Conservation (phyloP, 2,329 filamentous ascomycete genomes). For the Beauveria sp. region DNA sequence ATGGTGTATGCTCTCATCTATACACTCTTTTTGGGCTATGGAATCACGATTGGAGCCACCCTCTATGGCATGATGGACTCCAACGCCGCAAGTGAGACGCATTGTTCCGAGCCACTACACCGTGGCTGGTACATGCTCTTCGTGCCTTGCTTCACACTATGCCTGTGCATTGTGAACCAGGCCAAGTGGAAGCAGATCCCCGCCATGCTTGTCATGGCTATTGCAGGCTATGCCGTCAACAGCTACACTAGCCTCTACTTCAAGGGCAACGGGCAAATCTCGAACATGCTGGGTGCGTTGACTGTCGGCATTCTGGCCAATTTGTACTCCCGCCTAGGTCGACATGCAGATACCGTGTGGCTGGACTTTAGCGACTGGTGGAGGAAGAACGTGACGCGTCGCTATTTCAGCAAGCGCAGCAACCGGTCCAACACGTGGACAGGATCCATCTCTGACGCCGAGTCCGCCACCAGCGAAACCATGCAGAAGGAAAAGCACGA, state of each 20-base stretch:
- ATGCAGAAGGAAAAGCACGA: constrained; percentile 19
- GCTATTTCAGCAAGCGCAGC: constrained; percentile 22
- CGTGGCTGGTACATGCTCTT: constrained; percentile 56
- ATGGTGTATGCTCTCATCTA: constrained; percentile 73
- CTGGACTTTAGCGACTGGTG: constrained; percentile 42
- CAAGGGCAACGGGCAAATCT: constrained; percentile 62
- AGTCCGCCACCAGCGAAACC: constrained; percentile 21
- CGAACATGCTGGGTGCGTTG: constrained; percentile 70
- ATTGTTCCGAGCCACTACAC: constrained; percentile 37
- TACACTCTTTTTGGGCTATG: constrained; percentile 65
- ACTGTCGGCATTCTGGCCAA: constrained; percentile 73
- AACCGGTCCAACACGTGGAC: constrained; percentile 26
- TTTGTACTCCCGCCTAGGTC: constrained; percentile 63
- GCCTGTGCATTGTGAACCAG: constrained; percentile 72
- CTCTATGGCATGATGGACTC: constrained; percentile 57
- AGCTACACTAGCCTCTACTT: constrained; percentile 64
- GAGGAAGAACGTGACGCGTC: constrained; percentile 36
- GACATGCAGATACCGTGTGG: constrained; percentile 47
- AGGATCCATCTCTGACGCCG: constrained; percentile 23
- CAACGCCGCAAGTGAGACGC: constrained; percentile 39
- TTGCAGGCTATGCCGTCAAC: constrained; percentile 69
- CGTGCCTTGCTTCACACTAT: constrained; percentile 66
- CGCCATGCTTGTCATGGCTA: constrained; percentile 65
- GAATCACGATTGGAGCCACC: constrained; percentile 61
- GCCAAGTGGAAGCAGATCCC: constrained; percentile 73